Base-by-base conservation (phyloP, 345 rosid genomes). In the Dipteronia sinensis region DNA sequence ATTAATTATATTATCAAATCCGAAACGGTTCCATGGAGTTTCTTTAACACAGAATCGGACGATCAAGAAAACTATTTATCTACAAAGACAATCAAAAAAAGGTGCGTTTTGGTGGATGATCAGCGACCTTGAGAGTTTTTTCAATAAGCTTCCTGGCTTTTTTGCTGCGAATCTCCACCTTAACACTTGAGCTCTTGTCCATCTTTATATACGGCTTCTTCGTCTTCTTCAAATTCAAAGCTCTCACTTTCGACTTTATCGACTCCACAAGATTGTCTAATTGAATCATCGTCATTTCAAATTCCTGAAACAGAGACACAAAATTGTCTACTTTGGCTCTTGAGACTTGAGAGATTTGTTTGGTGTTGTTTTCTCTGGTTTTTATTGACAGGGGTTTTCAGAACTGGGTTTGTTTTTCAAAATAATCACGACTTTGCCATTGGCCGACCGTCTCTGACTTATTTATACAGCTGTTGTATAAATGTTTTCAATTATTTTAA, bases 151-250 rank as follows among this genome's bases (percentile, higher is more conserved):
- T 84, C 38, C 78, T 87, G 0, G 97, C 95, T 83, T 96, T 96
- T 78, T 92, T 84, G 88, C 99, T 92, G 11, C 99, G 91, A 80
- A 96, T 96, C 88, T 94, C 97, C 1, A 94, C 98, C 82, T 81
- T 92, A n/a, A 94, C 98, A 71, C 99, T 96, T 0, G 97, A 81
- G 84, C 97, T 94, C 82, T 94, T 95, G 78, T 89, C 97, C 95
- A 96, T 92, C 77, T 91, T 94, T 20, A 89, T 76, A 85, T 97
- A 97, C 11, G 97, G 86, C 76, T 94, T 93, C 83, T 83, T 80
- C 70, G 73, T 75, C 84, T 86, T 88, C 77, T 86, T 86, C 79
- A 88, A 77, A 76, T 79, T 84, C 85, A 81, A 62, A 11, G 89
- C 79, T 68, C 91, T 75, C 27, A 96, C 94, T 90, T 96, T 96